Evolutionary conservation across 805 yeast species (phyloP), one percentile per base, ranked within the genome.

Genomic region (Tetrapisispora taiwanensis): DNA sequence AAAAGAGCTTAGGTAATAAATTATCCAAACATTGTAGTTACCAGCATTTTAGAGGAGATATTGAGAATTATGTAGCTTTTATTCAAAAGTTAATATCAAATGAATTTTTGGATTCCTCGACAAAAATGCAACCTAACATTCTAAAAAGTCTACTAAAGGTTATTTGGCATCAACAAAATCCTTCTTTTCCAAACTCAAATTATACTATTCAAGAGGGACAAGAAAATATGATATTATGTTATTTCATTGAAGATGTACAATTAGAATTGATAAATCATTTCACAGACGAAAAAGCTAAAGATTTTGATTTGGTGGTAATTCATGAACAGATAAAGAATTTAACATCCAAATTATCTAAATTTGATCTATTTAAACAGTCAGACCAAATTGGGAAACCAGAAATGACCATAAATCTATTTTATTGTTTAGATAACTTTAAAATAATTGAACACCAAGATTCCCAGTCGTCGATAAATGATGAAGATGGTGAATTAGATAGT

Each of bases 241-340:
- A 55, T 3, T 57, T 52, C 42, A 48, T 55, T 10, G 47, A 46
- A 38, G 48, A 42, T 7, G 42, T 55, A 18, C 39, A 15, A 17
- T 44, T 30, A 27, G 46, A 44, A 35, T 22, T 13, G n/a, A 19
- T 30, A 7, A 8, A 30, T 8, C 41, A 45, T 10, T 30, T 10
- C 30, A 3, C 34, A 24, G 30, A 31, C 3, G 19, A n/a, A 24
- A 63, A 56, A 2, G 60, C 64, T 33, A 64, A 58, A 42, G 58
- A 61, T 22, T 59, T 65, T 26, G 59, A 59, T 41, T 39, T 64
- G 22, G 49, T 50, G 10, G 43, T 48, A 13, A 37, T 37, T 28
- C 32, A 37, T 27, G 40, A 37, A 14, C 20, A 37, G 15, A 28
- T 37, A 17, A 37, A 37, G 27, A 27, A 10, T 10, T 24, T 37